Percentiles rank a stretch among this genome's conserved stretches.
phyloP scores from a whole-genome alignment of 192 early-diverging fungal genomes.

The Funneliformis mosseae region DNA sequence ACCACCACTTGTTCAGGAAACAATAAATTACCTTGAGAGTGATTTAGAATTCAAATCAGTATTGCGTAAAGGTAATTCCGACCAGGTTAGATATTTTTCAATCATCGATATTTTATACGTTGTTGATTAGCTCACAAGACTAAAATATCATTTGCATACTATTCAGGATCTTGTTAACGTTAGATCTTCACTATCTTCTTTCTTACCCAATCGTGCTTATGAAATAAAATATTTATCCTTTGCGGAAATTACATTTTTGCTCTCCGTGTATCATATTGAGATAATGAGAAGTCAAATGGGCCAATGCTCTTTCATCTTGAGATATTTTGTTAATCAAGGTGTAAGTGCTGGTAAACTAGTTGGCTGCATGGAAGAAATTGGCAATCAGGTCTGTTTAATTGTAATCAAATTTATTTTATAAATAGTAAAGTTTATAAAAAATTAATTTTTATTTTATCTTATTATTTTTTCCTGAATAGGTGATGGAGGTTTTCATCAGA shows the following conservation, averaged over 20 bases:
- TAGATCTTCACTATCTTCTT: constrained; percentile 55
- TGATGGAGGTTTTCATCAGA: constrained; percentile 51
- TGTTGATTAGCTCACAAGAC: not conserved
- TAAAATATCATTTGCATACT: not conserved
- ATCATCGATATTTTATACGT: not conserved
- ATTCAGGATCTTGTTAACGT: constrained; percentile 56
- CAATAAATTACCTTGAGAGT: constrained; percentile 78
- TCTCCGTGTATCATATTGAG: constrained; percentile 86
- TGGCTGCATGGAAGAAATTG: constrained; percentile 76
- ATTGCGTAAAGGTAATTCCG: constrained; percentile 60
- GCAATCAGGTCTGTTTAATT: constrained; percentile 50
- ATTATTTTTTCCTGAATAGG: constrained; percentile 32
- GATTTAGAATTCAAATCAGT: constrained; percentile 89
- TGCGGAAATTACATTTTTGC: constrained; percentile 76
- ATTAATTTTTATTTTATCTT: not conserved
- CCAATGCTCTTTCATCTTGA: constrained; percentile 69
- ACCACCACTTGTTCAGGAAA: constrained; percentile 76
- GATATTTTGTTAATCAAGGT: constrained; percentile 87
- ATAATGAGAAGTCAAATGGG: constrained; percentile 70
- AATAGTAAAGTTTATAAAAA: not conserved
- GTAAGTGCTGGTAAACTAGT: constrained; percentile 76
- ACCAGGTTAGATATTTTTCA: constrained; percentile 38
- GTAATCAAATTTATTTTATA: not conserved
- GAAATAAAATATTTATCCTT: constrained; percentile 68
- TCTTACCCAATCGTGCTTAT: constrained; percentile 56